Evolutionary conservation across 306 rosid genomes (phyloP), one percentile per base, ranked within the genome.

Genomic region (Senna siamea): DNA sequence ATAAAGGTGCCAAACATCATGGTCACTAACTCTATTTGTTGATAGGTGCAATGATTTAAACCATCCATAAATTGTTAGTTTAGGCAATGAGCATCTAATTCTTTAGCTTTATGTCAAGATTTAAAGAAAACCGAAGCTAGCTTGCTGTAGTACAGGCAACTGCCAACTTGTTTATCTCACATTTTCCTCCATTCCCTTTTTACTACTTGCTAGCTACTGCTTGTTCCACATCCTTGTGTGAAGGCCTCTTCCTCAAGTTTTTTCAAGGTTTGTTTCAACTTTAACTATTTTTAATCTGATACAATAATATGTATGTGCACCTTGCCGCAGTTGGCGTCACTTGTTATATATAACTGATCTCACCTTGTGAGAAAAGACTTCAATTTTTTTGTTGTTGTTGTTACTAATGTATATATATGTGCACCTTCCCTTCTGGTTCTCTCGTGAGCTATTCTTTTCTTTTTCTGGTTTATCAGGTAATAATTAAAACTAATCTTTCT

Each of bases 71-170:
- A 66, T 62, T 59, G 44, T 53, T 70, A 9, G 54, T 78, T 70
- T 75, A 26, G 69, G 35, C 57, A 13, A 71, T 51, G 67, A 47
- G 80, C 54, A 66, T 64, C 82, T 73, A 56, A 64, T 85, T 81
- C 76, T 40, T 81, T 72, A 66, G 69, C 76, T 75, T 79, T 75
- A 44, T 61, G 43, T 74, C 67, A 34, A 78, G 57, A 75, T 78
- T 75, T 69, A 78, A 74, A 70, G 74, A 72, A 3, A 53, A 43
- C 46, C 47, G 40, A 48, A 63, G 78, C 72, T 80, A 74, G 34
- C 83, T 80, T 81, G 80, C 66, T 55, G 34, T 54, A 52, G 44
- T 53, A 71, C 0, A 37, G 40, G 71, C 78, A 57, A 70, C 12
- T 52, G 72, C 81, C 78, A 71, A 32, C 67, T 51, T 73, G 1